Evolutionary conservation across 192 early-diverging fungal genomes (phyloP).

Genomic region (Entomortierella beljakovae): DNA sequence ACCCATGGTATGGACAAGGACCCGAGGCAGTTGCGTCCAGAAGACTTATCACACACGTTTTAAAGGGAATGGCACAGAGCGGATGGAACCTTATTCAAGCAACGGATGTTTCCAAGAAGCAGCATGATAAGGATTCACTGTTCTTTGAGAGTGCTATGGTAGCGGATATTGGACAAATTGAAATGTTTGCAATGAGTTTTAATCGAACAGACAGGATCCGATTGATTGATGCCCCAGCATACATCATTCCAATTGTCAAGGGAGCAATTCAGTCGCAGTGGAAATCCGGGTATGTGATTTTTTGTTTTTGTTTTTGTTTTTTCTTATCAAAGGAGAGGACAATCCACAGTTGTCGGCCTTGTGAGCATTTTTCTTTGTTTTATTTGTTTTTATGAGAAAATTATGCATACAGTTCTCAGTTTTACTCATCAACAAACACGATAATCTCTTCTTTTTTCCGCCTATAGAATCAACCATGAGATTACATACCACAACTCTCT

Average conservation of each 20-base stretch:
- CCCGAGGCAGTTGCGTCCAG: constrained; percentile 16
- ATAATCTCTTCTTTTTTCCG: not conserved
- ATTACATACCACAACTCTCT: not conserved
- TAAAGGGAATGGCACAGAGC: constrained; percentile 18
- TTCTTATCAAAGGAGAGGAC: too few species aligned
- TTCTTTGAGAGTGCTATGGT: constrained; percentile 24
- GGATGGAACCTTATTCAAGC: constrained; percentile 48
- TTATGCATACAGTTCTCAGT: too few species aligned
- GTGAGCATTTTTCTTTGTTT: too few species aligned
- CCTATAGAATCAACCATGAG: constrained; percentile 22
- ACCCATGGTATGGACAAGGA: constrained; percentile 30
- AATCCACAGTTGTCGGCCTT: too few species aligned
- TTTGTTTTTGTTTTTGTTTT: not conserved
- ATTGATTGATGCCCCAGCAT: constrained; percentile 15
- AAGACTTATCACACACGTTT: constrained; percentile 7
- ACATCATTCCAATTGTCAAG: not conserved
- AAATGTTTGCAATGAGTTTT: constrained; percentile 35
- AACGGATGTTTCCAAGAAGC: constrained; percentile 22
- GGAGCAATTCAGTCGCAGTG: constrained; percentile 19
- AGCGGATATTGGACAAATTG: not conserved
- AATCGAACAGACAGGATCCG: constrained; percentile 31
- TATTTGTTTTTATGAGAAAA: too few species aligned
- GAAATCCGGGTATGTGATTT: constrained; percentile 15
- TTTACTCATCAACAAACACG: too few species aligned
- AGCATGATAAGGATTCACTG: constrained; percentile 20